Base-by-base conservation (phyloP, 2,329 filamentous ascomycete genomes). In the Neospermospora avenae region DNA sequence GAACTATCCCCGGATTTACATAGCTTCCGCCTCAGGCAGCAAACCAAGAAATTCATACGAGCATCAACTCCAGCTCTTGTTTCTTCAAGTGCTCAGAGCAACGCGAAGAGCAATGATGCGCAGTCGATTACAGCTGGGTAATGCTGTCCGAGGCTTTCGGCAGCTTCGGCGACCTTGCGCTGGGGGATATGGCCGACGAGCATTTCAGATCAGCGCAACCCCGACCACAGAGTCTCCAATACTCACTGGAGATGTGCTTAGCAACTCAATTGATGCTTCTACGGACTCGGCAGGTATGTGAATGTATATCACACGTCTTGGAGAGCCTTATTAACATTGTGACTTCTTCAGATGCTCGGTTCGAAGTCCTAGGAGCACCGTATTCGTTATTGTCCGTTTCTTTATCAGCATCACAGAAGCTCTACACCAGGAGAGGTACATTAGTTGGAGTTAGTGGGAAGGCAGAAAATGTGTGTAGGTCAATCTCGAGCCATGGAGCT, bases 311-410 rank as follows among this genome's bases (percentile, higher is more conserved):
- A 28, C n/a, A 18, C 49, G 2, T 14, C 22, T n/a, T 2, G 22
- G n/a, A 14, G 3, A 14, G 20, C 7, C 24, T 20, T 58, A 39
- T 65, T 64, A 34, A 65, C 44, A 2, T 11, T 31, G 25, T 48
- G 45, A 3, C 18, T 4, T 13, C 13, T 7, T 4, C 48, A 97
- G 95, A 98, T 83, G 95, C 95, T 57, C 87, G 87, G 60, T 99
- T 99, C 75, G 91, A 98, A 76, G 91, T 98, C 51, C 80, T 99
- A 65, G 95, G 95, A 63, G 85, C 90, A 24, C 92, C 93, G 1
- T 95, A 95, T 76, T 98, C 95, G 58, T 85, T 99, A 65, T 87
- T 99, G 68, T 97, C 93, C 22, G 93, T 96, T 66, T 91, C 89
- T 7, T 84, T 99, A 55, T 96, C 95, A 37, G 90, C 95, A 44